Percentiles rank a stretch among this genome's conserved stretches.
These are phyloP conservation scores for Trichosporon sp. DNA, from an alignment of 1,284 basidiomycete genomes.

Conservation along the genomic window DNA sequence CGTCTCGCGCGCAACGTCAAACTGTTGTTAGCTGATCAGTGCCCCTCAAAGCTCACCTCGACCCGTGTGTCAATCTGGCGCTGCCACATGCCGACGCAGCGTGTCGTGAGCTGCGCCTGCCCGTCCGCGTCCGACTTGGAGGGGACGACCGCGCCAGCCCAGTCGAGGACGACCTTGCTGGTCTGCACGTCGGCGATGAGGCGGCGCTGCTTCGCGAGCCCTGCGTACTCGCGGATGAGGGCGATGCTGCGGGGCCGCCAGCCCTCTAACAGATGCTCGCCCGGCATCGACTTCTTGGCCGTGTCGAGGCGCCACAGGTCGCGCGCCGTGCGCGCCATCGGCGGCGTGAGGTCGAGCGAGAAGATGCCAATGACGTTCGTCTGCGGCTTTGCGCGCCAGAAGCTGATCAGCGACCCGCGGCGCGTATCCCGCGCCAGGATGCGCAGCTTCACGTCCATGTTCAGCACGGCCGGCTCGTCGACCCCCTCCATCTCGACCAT, in stretches of 20 bases:
- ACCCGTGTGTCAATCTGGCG: slow-evolving; percentile 69
- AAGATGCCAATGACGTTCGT: slow-evolving; percentile 60
- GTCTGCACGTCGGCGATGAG: slow-evolving; percentile 84
- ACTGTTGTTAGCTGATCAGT: slow-evolving; percentile 16
- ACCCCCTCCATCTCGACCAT: slow-evolving; percentile 77
- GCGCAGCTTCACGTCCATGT: slow-evolving; percentile 78
- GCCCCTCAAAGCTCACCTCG: slow-evolving; percentile 56
- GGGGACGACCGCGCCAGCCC: slow-evolving; percentile 28
- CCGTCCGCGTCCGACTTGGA: slow-evolving; percentile 57
- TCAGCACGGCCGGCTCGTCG: slow-evolving; percentile 75
- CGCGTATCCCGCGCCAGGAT: slow-evolving; percentile 78
- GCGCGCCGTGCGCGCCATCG: slow-evolving; percentile 74
- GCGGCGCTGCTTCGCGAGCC: slow-evolving; percentile 64
- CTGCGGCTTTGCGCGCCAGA: slow-evolving; percentile 59
- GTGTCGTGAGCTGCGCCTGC: slow-evolving; percentile 59
- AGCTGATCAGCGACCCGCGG: slow-evolving; percentile 66
- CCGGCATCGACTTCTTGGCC: slow-evolving; percentile 83
- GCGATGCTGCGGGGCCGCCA: slow-evolving; percentile 87
- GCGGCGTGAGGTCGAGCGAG: slow-evolving; percentile 72
- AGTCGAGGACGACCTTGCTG: slow-evolving; percentile 67
- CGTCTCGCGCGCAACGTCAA: slow-evolving; percentile 52
- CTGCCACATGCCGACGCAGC: slow-evolving; percentile 72
- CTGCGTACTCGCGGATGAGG: slow-evolving; percentile 76
- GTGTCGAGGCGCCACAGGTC: slow-evolving; percentile 95
- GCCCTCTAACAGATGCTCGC: slow-evolving; percentile 71